A percentile compares a stretch with the other conserved stretches of the same genome.
phyloP scores from a whole-genome alignment of 176 grass and related monocot genomes.

The Sorghum bicolor region DNA sequence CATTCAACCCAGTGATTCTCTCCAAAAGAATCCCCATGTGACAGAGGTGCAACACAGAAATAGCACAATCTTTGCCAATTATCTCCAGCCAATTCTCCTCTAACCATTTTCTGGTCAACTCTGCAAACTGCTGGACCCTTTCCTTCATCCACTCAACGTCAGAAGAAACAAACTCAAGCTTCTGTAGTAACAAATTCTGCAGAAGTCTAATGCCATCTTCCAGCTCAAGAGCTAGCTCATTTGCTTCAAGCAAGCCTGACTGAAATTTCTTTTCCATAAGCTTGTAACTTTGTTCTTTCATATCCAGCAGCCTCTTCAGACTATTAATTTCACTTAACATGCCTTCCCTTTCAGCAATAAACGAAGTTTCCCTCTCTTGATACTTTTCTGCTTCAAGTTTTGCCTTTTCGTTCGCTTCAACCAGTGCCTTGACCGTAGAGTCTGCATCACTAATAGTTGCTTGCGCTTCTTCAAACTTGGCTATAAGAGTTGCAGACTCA shows the following conservation, averaged over 20 bases:
- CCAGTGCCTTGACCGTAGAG: conserved; percentile 63
- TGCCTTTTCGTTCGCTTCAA: conserved; percentile 62
- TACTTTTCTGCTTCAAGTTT: conserved; percentile 59
- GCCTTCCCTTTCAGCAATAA: conserved; percentile 42
- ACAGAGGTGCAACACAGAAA: conserved; percentile 90
- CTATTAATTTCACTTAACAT: conserved; percentile 50
- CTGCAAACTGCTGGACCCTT: conserved; percentile 46
- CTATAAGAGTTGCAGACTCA: conserved; percentile 65
- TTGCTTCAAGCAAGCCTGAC: conserved; percentile 46
- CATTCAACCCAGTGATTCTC: conserved; percentile 79
- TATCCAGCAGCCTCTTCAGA: conserved; percentile 46
- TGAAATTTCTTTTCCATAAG: conserved; percentile 51
- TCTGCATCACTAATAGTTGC: conserved; percentile 80
- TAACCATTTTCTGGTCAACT: conserved; percentile 59
- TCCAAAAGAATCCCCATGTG: conserved; percentile 90
- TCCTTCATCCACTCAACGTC: conserved; percentile 71
- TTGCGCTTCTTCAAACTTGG: conserved; percentile 78
- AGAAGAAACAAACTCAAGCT: conserved; percentile 63
- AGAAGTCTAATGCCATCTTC: conserved; percentile 53
- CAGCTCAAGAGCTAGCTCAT: conserved; percentile 61
- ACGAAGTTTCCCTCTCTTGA: conserved; percentile 51
- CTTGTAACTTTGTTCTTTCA: conserved; percentile 60
- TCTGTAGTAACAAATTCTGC: conserved; percentile 49
- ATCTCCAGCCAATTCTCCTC: conserved; percentile 90
- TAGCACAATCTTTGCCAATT: conserved; percentile 89